A percentile compares a stretch with the other conserved stretches of the same genome.
phyloP scores from a whole-genome alignment of 495 filamentous ascomycete genomes.

The Extremus antarcticus region DNA sequence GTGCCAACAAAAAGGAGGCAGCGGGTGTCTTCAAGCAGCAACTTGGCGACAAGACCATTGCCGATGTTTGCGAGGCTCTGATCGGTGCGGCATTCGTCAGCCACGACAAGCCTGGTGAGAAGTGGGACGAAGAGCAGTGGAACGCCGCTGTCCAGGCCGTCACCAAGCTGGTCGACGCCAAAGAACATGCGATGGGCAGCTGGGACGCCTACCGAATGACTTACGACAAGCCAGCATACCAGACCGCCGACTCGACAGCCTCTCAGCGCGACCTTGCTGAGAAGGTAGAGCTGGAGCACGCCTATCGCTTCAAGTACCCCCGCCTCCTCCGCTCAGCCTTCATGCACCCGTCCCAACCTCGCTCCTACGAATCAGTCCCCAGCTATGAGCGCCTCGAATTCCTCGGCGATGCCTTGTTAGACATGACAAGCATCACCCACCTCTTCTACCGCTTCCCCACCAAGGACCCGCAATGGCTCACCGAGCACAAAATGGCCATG shows the following conservation, averaged over 20 bases:
- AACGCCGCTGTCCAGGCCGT: conserved; percentile 79
- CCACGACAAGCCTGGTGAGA: conserved; percentile 32
- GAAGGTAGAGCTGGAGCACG: conserved; percentile 53
- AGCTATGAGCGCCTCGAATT: conserved; percentile 92
- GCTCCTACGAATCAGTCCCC: conserved; percentile 63
- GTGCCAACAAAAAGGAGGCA: conserved; percentile 45
- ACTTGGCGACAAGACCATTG: conserved; percentile 81
- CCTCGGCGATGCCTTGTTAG: conserved; percentile 78
- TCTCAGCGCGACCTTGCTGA: conserved; percentile 55
- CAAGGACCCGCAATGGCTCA: conserved; percentile 91
- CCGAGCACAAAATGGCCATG: conserved; percentile 99
- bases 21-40: conserved; percentile 47
- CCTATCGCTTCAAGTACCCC: conserved; percentile 74
- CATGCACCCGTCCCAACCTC: conserved; percentile 72
- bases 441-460: conserved; percentile 66
- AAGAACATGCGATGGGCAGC: conserved; percentile 52
- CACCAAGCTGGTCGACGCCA: conserved; percentile 56
- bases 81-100: conserved; percentile 82
- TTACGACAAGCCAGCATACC: conserved; percentile 66
- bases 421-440: conserved; percentile 75
- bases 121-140: conserved; percentile 41
- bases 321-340: conserved; percentile 74
- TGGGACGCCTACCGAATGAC: conserved; percentile 63
- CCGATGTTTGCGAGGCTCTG: conserved; percentile 93
- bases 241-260: conserved; percentile 45